Percentiles rank a stretch among this genome's conserved stretches.
Conservation (phyloP, 2,329 filamentous ascomycete species). For the Ascomycota sp. region DNA sequence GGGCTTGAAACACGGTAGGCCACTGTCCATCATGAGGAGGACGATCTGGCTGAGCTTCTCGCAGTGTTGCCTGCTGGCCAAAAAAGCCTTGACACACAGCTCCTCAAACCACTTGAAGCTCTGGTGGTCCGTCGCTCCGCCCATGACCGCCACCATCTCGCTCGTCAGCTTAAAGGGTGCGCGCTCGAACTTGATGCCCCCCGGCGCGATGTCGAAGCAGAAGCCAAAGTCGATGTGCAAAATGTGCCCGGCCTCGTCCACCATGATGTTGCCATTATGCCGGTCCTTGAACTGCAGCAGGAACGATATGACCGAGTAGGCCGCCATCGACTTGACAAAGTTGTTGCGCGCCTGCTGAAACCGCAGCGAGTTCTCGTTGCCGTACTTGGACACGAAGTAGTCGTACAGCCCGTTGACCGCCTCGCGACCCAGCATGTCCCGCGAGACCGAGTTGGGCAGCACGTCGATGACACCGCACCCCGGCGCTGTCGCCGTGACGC, state of each 20-base stretch:
- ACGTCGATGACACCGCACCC: constrained; percentile 98
- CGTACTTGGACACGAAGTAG: constrained; percentile 95
- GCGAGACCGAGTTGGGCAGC: constrained; percentile 88
- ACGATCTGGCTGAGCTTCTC: constrained; percentile 84
- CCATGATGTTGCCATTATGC: constrained; percentile 99
- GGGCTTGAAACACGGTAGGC: constrained; percentile 92
- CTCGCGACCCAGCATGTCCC: constrained; percentile 95
- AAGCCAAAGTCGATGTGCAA: constrained; percentile 98
- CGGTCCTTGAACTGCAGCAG: constrained; percentile 96
- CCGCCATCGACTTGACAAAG: constrained; percentile 98
- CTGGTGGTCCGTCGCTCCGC: constrained; percentile 64
- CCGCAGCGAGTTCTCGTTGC: constrained; percentile 80
- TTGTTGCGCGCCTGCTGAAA: constrained; percentile 93
- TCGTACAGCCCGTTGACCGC: constrained; percentile 96
- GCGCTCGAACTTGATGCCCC: constrained; percentile 91
- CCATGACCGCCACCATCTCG: constrained; percentile 99
- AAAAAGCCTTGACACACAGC: constrained; percentile 84
- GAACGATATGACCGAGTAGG: constrained; percentile 93
- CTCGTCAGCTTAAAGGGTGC: constrained; percentile 94
- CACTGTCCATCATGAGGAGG: constrained; percentile 85
- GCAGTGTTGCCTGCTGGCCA: constrained; percentile 68
- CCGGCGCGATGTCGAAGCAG: constrained; percentile 96
- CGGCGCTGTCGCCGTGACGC: constrained; percentile 89
- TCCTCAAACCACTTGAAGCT: constrained; percentile 93
- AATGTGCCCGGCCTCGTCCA: constrained; percentile 91